Evolutionary conservation across 1,284 basidiomycete species (phyloP).

Genomic region (Xerocomus cyaneibrunnescens): DNA sequence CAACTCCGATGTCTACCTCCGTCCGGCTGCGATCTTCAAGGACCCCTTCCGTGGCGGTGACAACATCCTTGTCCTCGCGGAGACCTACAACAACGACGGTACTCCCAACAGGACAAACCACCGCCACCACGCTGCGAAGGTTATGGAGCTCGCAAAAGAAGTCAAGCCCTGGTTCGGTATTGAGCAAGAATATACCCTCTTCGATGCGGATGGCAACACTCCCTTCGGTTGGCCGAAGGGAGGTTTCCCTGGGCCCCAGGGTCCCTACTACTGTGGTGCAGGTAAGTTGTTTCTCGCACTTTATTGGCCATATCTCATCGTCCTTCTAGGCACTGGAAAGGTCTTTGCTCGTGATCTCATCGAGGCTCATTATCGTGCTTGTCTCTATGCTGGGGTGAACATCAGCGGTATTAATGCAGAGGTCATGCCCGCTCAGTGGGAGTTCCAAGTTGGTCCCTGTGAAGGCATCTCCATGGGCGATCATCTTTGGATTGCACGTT

Average conservation of each 20-base stretch:
- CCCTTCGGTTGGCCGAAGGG: conserved; percentile 98
- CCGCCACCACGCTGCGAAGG: conserved; percentile 88
- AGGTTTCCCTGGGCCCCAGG: conserved; percentile 99
- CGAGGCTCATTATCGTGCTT: conserved; percentile 98
- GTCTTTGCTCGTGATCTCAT: conserved; percentile 99
- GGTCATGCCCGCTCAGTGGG: conserved; percentile 99
- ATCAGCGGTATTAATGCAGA: conserved; percentile 99
- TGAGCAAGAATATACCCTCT: conserved; percentile 99
- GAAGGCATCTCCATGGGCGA: conserved; percentile 98
- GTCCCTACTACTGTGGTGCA: conserved; percentile 99
- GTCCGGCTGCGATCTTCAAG: conserved; percentile 96
- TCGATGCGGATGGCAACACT: conserved; percentile 85
- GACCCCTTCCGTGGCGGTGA: conserved; percentile 99
- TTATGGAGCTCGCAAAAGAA: conserved; percentile 88
- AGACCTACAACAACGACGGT: conserved; percentile 99
- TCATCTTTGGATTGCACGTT: conserved; percentile 97
- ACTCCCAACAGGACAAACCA: conserved; percentile 98
- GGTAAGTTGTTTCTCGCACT: conserved; percentile 48
- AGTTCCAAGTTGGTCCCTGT: conserved; percentile 99
- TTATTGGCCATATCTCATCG: conserved; percentile 16
- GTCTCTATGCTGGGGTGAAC: conserved; percentile 95
- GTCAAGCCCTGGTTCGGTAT: conserved; percentile 96
- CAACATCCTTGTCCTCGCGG: conserved; percentile 96
- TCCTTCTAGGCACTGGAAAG: conserved; percentile 77
- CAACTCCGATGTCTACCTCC: conserved; percentile 98